These are phyloP conservation scores for Lachancea fermentati DNA, from an alignment of 805 yeast species.

Conservation along the genomic window DNA sequence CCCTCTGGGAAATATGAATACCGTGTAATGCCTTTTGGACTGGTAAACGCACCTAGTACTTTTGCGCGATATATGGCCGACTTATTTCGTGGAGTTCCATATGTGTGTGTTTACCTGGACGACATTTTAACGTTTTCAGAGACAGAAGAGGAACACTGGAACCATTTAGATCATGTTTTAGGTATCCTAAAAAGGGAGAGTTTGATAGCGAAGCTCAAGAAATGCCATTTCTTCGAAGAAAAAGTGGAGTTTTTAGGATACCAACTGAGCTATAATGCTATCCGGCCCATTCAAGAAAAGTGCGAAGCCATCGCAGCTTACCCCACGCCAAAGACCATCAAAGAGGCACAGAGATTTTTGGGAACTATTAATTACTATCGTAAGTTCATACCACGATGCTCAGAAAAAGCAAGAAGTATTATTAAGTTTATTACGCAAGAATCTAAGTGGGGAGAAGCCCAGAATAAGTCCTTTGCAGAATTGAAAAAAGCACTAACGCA, in stretches of 20 bases:
- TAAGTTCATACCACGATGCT: constrained; percentile 14
- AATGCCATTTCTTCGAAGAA: constrained; percentile 10
- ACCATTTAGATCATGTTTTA: constrained; percentile 11
- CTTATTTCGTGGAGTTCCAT: constrained; percentile 11
- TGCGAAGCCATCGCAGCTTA: constrained; percentile 12
- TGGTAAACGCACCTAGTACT: constrained; percentile 14
- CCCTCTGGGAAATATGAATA: constrained; percentile 13
- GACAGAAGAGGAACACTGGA: constrained; percentile 11
- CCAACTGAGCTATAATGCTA: constrained; percentile 5
- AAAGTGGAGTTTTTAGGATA: constrained; percentile 14
- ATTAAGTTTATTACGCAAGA: constrained; percentile 6
- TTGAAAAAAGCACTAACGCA: too few relatives aligned
- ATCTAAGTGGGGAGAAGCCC: too few relatives aligned
- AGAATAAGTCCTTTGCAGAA: too few relatives aligned
- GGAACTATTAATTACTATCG: constrained; percentile 16
- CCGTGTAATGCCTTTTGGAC: constrained; percentile 19
- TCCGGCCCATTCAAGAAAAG: constrained; percentile 13
- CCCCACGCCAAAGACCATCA: constrained; percentile 10
- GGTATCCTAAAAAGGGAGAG: constrained; percentile 3
- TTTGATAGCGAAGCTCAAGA: constrained; percentile 13
- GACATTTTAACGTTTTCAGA: constrained; percentile 14
- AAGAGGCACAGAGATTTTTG: constrained; percentile 15
- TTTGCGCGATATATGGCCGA: constrained; percentile 19
- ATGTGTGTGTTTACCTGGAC: constrained; percentile 14
- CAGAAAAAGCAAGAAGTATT: constrained; percentile 9